A percentile compares a stretch with the other conserved stretches of the same genome.
Conservation (phyloP, 352 stramenopile genomes). For the Saprolegnia diclina region DNA sequence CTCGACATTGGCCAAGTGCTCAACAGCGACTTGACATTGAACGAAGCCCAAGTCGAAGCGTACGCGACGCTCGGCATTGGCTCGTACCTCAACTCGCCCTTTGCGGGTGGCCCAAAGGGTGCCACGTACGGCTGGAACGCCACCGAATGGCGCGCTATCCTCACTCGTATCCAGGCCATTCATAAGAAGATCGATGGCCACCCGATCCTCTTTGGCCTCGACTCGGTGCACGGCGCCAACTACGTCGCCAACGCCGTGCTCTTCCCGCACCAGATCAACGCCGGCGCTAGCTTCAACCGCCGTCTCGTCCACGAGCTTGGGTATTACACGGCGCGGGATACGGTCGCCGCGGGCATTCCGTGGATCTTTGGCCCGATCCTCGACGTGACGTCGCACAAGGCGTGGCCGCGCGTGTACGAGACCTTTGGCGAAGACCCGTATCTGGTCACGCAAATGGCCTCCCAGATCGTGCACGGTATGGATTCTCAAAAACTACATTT, state of each 20-base stretch:
- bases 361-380: conserved; percentile 83
- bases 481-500: conserved; percentile 18
- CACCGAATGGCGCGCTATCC: conserved; percentile 46
- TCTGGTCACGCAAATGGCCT: conserved; percentile 48
- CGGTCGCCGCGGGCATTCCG: conserved; percentile 47
- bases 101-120: conserved; percentile 29
- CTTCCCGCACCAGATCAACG: conserved; percentile 72
- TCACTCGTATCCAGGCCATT: conserved; percentile 51
- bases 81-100: conserved; percentile 63
- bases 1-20: conserved; percentile 68
- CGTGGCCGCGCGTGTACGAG: conserved; percentile 72
- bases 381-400: conserved; percentile 48
- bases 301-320: conserved; percentile 43
- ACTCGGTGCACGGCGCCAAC: conserved; percentile 67
- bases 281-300: conserved; percentile 66
- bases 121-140: conserved; percentile 41
- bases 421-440: conserved; percentile 81
- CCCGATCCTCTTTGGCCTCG: conserved; percentile 62
- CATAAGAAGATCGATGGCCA: conserved; percentile 38
- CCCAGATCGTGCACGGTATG: conserved; percentile 43
- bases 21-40: conserved; percentile 36
- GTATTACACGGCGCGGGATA: conserved; percentile 52
- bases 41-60: conserved; percentile 41
- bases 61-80: conserved; percentile 59
- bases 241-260: conserved; percentile 56